Evolutionary conservation across 306 rosid genomes (phyloP), one percentile per base, ranked within the genome.

Genomic region (Lathyrus aphaca): DNA sequence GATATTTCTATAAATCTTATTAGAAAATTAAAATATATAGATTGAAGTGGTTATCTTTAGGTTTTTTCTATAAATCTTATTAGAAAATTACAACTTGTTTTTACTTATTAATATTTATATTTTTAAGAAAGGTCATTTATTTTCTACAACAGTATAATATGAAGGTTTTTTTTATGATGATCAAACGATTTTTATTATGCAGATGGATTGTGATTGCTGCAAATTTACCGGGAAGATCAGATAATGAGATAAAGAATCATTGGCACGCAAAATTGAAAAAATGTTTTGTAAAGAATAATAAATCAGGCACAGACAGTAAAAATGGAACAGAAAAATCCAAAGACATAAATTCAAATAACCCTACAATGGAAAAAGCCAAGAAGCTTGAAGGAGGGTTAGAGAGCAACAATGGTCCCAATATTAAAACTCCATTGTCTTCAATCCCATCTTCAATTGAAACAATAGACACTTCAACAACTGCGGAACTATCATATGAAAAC

Each of bases 201-300:
- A 90, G 92, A 68, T 91, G 97, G 97, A 80, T 89, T 1, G 56
- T 71, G 6, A 91, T 91, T 25, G 88, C 97, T 2, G 80, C 97
- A 32, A 32, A 32, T 32, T 32, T 32, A 32, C 39, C 10, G 2
- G 39, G 39, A 7, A 35, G 10, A 7, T 88, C 89, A 0, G 97
- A 91, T 65, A 91, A 88, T 17, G 92, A 88, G 43, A 75, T 91
- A 5, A 91, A 91, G 48, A 91, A 91, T 27, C 78, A 82, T 44
- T 91, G 97, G 97, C 86, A 91, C 64, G 74, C 96, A 6, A 56
- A 43, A 35, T 82, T 88, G 13, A 88, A 86, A 76, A 91, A 83
- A 44, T 83, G 79, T 1, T 18, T 25, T 14, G 19, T 39, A 6
- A 46, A 66, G 3, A 57, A 29, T 57, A 37, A 7, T 6, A 35